Base-by-base conservation (phyloP, 257 asterid species). In the Solanum bukasovii region DNA sequence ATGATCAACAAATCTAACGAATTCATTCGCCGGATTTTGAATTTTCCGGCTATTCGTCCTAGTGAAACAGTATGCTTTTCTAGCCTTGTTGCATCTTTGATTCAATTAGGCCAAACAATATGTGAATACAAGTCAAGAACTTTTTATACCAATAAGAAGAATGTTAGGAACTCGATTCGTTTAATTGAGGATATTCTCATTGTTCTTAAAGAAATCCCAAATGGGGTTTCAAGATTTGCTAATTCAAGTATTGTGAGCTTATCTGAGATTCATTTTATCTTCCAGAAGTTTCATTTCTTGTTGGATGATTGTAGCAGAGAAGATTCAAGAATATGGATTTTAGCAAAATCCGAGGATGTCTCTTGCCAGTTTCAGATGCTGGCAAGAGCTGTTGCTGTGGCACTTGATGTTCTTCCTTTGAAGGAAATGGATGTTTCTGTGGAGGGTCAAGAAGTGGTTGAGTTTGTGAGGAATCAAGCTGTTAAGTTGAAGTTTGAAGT, bases 11-110 rank as follows among this genome's bases (percentile, higher is more conserved):
- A 90, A 4, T 90, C 91, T 83, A 56, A 90, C 78, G 97, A 88
- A 63, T 89, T 73, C 72, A 71, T 87, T 25, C 99, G 99, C 96
- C 98, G 99, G 98, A 91, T 92, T 87, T 88, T 96, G 89, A 90
- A 77, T 92, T 93, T 94, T 70, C 99, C 97, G 95, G 99, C 98
- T 8, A 87, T 94, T 84, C 96, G 98, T 85, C 97, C 98, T 1
- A 89, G 95, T 85, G 98, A 93, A 88, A 90, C 93, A 0, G 93
- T 94, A 1, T 89, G 94, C 12, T 88, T 90, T 35, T 37, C 92
- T 61, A 89, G 70, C 85, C 93, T 97, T 3, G 63, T 96, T 44
- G 1, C 90, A 65, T 94, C 98, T 1, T 84, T 97, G 84, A 89
- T 94, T 65, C 85, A 56, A 13, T 79, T 96, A n/a, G 90, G 93